A percentile compares a stretch with the other conserved stretches of the same genome.
Evolutionary conservation across 2,329 filamentous ascomycete species (phyloP).

Genomic region (Claviceps lovelessii): DNA sequence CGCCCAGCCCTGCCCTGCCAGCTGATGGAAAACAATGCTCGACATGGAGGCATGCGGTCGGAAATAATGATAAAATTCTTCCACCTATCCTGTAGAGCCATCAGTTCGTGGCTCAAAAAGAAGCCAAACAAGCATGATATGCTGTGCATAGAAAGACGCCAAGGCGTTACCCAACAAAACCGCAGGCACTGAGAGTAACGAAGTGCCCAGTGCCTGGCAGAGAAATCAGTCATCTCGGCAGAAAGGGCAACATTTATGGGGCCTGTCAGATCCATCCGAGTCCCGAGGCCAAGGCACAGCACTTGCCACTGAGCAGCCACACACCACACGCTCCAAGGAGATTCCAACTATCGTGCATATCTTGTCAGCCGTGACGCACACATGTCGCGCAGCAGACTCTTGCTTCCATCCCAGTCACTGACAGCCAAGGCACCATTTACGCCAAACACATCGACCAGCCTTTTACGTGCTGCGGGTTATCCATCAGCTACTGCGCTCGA

Average conservation of each 20-base stretch:
- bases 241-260: background rate
- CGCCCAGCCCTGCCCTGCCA: background rate
- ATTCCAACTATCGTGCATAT: background rate
- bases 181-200: too few species aligned
- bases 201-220: background rate
- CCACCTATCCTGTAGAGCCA: background rate
- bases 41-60: background rate
- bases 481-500: background rate
- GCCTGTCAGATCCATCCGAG: background rate
- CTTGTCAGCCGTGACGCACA: background rate
- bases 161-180: too few species aligned
- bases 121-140: background rate
- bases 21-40: background rate
- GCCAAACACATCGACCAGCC: background rate
- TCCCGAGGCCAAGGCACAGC: background rate
- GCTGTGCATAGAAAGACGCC: too few species aligned
- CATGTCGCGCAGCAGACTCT: background rate
- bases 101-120: background rate
- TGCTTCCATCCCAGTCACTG: background rate
- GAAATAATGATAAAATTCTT: background rate
- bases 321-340: background rate
- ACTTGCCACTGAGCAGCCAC: background rate
- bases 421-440: background rate
- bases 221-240: background rate
- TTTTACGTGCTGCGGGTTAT: background rate